Base-by-base conservation (phyloP, 805 yeast species). In the Starmerella vaccinii region DNA sequence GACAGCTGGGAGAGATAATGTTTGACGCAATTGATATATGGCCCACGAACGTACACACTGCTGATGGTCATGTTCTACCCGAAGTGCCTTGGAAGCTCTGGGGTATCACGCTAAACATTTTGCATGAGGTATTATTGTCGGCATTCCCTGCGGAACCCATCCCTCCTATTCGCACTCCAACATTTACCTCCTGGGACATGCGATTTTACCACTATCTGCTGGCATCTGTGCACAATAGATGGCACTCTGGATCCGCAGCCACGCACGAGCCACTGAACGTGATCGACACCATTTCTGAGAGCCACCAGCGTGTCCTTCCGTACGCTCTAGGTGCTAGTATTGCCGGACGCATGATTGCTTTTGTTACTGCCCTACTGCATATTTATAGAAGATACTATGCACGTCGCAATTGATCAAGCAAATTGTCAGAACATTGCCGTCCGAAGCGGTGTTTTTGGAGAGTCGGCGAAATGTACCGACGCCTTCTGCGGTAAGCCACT, bases 81-180 rank as follows among this genome's bases (percentile, higher is more conserved):
- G 47, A 47, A 3, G 57, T 56, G 1, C 66, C 66, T 0, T 63
- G 60, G 56, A 59, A 57, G 46, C 58, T 68, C 41, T 68, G 72
- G 72, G 72, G 72, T 4, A 57, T 68, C 12, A 67, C 72, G 8
- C 60, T 62, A 27, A 64, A 63, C 7, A 57, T 67, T 18, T 45
- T 68, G 24, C 58, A 57, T 13, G 72, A 68, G 41, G 46, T 68
- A n/a, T 50, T 63, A 15, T 58, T 58, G 32, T 16, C 61, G 10
- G 27, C 59, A 3, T 52, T 55, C 19, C 66, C 66, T 1, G 53
- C 55, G 5, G 16, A 1, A 6, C 23, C 16, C 2, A 16, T 41
- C 15, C 9, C 34, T n/a, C 45, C 35, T 4, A 7, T 41, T 4
- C 34, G 27, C 12, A 18, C 34, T 29, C 68, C 68, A 4, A 57